Evolutionary conservation across 2,329 filamentous ascomycete species (phyloP).

Genomic region (Aspergillus quadricinctus): DNA sequence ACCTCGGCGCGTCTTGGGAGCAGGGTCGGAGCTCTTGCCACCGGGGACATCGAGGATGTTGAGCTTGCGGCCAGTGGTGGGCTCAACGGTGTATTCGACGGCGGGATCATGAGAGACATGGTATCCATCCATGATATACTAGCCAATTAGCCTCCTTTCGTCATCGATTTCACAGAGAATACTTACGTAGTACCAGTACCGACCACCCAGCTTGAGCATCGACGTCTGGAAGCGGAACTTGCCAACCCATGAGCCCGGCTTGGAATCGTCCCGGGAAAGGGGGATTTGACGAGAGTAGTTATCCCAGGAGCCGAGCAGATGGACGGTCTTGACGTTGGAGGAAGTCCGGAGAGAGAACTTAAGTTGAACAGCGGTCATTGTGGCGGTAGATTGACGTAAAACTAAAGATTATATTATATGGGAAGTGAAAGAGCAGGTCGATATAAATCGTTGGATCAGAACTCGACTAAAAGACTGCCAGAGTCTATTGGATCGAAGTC

Average conservation of each 20-base stretch:
- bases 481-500: conserved; percentile 21
- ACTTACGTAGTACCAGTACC: conserved; percentile 95
- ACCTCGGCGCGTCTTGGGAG: conserved; percentile 40
- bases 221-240: conserved; percentile 91
- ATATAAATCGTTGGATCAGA: conserved; percentile 13
- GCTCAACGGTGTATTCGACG: conserved; percentile 83
- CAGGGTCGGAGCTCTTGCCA: conserved; percentile 42
- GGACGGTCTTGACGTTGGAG: conserved; percentile 93
- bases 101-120: conserved; percentile 95
- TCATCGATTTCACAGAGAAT: too few relatives aligned
- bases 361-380: conserved; percentile 87
- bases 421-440: conserved; percentile 17
- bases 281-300: conserved; percentile 93
- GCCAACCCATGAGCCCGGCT: conserved; percentile 89
- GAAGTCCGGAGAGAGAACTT: conserved; percentile 96
- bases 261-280: conserved; percentile 81
- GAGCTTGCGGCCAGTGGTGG: conserved; percentile 91
- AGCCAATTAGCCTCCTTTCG: too few relatives aligned
- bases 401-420: conserved; percentile 26
- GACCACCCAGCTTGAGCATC: conserved; percentile 79
- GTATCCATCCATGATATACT: conserved; percentile 98
- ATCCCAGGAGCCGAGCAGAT: conserved; percentile 97
- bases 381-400: conserved; percentile 31
- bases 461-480: conserved; percentile 23
- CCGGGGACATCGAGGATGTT: conserved; percentile 93